Conservation (phyloP, 1,139 yeast genomes). For the Hemisphaericaspora xylanilytica region DNA sequence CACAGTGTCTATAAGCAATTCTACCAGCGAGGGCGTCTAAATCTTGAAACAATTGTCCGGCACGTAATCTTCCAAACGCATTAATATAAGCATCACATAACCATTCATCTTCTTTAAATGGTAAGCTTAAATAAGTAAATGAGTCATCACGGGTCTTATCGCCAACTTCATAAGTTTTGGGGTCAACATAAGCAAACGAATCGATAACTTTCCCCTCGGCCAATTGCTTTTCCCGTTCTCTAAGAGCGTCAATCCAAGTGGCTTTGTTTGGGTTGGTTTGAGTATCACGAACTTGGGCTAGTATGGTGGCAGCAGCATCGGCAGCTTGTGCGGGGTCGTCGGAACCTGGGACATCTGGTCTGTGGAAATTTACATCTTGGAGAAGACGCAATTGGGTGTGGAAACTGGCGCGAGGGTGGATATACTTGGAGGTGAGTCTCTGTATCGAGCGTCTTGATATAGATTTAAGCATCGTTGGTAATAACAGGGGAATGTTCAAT, state of each 20-base stretch:
- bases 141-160: conserved; percentile 77
- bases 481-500: no score
- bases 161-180: conserved; percentile 67
- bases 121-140: conserved; percentile 68
- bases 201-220: conserved; percentile 70
- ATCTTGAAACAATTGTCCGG: conserved; percentile 91
- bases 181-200: conserved; percentile 67
- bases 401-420: background rate
- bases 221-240: conserved; percentile 68
- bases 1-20: conserved; percentile 80
- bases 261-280: conserved; percentile 50
- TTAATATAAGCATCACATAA: conserved; percentile 84
- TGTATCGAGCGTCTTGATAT: conserved; percentile 1
- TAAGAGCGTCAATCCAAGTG: conserved; percentile 82
- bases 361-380: conserved; percentile 25
- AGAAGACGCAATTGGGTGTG: background rate
- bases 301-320: conserved; percentile 64
- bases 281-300: conserved; percentile 48
- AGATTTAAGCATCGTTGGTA: conserved; percentile 4
- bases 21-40: conserved; percentile 87
- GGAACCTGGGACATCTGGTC: conserved; percentile 41
- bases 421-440: background rate
- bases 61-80: conserved; percentile 83
- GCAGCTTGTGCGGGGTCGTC: conserved; percentile 56
- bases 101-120: conserved; percentile 82